Evolutionary conservation across 2,329 filamentous ascomycete genomes (phyloP), one percentile per base, ranked within the genome.

Genomic region (Chrysoporthe cubensis): DNA sequence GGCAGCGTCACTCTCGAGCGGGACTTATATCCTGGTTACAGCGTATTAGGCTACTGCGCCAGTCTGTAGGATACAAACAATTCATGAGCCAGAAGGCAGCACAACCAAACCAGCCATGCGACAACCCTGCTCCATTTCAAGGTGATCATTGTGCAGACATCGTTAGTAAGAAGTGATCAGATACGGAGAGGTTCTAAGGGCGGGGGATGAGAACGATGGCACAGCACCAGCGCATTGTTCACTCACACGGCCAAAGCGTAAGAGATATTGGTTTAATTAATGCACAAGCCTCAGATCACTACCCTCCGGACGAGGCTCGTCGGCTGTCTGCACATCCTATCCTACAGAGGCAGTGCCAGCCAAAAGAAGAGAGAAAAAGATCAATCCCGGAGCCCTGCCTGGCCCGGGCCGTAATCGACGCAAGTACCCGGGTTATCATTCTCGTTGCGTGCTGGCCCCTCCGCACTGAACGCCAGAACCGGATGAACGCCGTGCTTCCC

Each of bases 401-500:
- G 6, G 52, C 21, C 52, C 14, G 34, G 52, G 52, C n/a, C 6
- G 7, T 50, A 21, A 11, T 50, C 18, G 6, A 7, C 46, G n/a
- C 18, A 50, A 50, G 46, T 21, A 26, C 18, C 3, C 18, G 46
- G 21, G 9, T 13, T 3, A 50, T 54, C 50, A 54, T 32, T 54
- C 50, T 54, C 50, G 16, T 54, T 54, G 11, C 32, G 21, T 54
- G 26, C 50, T 54, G 13, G 6, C 21, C 21, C 26, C 32, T 57
- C 21, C 16, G 52, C 54, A 32, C 32, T 2, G 14, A 57, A 57
- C 32, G 32, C 54, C 32, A 13, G 34, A 40, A 40, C 54, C 54
- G 34, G 34, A 37, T 40, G 34, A 57, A 57, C 54, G 54, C 54
- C 54, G 18, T 57, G 54, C 54, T 57, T 57, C 54, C 54, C 32